Conservation (phyloP, 306 rosid species). For the Citrullus amarus region DNA sequence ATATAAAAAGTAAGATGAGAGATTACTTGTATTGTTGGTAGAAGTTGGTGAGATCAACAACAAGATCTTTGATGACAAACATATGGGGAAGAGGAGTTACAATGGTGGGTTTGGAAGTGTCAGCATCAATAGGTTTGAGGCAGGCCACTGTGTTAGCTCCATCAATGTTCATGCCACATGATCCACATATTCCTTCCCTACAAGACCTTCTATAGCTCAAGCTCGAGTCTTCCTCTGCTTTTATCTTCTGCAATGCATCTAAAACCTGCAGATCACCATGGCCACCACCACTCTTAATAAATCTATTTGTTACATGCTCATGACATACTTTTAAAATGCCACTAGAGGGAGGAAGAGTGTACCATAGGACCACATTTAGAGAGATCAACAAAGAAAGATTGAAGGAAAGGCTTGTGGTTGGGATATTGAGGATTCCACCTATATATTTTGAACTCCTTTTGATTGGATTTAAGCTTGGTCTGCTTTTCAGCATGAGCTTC, state of each 20-base stretch:
- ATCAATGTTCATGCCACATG: constrained; percentile 38
- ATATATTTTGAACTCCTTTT: constrained; percentile 27
- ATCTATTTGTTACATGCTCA: too few species aligned
- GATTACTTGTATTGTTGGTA: constrained; percentile 30
- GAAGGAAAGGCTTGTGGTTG: constrained; percentile 20
- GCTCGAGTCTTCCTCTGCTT: constrained; percentile 32
- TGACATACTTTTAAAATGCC: too few species aligned
- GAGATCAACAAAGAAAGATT: constrained; percentile 29
- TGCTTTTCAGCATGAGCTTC: constrained; percentile 8
- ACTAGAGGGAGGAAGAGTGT: not conserved
- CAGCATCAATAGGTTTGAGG: constrained; percentile 24
- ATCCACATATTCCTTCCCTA: constrained; percentile 38
- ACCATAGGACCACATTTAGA: constrained; percentile 16
- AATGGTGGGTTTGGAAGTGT: constrained; percentile 22
- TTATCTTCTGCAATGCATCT: constrained; percentile 36
- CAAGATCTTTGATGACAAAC: constrained; percentile 36
- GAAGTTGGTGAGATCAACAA: constrained; percentile 34
- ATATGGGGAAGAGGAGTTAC: constrained; percentile 33
- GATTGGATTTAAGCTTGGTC: not conserved
- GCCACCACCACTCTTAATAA: too few species aligned
- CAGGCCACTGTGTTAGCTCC: constrained; percentile 32
- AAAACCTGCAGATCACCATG: constrained; percentile 14
- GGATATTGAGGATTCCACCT: constrained; percentile 31
- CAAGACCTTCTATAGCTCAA: constrained; percentile 35
- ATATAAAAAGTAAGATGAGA: too few species aligned